Conservation (phyloP, 371 early-diverging fungal genomes). For the Rozella allomycis region DNA sequence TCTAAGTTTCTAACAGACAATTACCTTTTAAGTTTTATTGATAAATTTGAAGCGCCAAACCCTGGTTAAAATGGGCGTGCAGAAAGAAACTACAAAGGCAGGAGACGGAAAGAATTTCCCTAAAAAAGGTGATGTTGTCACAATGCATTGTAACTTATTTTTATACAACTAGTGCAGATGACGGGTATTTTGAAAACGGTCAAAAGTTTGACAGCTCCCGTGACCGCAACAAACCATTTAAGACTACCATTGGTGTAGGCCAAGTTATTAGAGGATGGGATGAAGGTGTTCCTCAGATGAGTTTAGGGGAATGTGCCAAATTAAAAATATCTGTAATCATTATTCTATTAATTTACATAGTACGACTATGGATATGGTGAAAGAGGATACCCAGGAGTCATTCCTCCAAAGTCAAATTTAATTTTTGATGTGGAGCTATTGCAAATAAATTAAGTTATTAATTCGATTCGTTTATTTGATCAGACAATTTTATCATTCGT, state of each 20-base stretch:
- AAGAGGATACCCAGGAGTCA: constrained; percentile 34
- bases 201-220: constrained; percentile 63
- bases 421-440: too few species aligned
- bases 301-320: constrained; percentile 36
- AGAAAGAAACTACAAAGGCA: too few species aligned
- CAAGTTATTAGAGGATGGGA: constrained; percentile 53
- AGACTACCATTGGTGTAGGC: constrained; percentile 66
- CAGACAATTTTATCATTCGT: too few species aligned
- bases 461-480: too few species aligned
- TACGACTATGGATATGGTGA: constrained; percentile 51
- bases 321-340: constrained; percentile 4
- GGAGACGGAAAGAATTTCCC: constrained; percentile 69
- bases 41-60: too few species aligned
- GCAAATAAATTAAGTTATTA: too few species aligned
- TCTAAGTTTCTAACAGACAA: too few species aligned
- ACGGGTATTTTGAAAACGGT: constrained; percentile 40
- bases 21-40: too few species aligned
- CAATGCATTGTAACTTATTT: constrained; percentile 5
- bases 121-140: constrained; percentile 34
- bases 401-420: too few species aligned
- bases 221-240: constrained; percentile 55
- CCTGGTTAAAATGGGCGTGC: too few species aligned
- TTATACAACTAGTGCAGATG: not conserved
- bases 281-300: constrained; percentile 62
- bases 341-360: constrained; percentile 1